Percentiles rank a stretch among this genome's conserved stretches.
These are phyloP conservation scores for Umbelopsis sp. DNA, from an alignment of 371 early-diverging fungal species.

Conservation along the genomic window DNA sequence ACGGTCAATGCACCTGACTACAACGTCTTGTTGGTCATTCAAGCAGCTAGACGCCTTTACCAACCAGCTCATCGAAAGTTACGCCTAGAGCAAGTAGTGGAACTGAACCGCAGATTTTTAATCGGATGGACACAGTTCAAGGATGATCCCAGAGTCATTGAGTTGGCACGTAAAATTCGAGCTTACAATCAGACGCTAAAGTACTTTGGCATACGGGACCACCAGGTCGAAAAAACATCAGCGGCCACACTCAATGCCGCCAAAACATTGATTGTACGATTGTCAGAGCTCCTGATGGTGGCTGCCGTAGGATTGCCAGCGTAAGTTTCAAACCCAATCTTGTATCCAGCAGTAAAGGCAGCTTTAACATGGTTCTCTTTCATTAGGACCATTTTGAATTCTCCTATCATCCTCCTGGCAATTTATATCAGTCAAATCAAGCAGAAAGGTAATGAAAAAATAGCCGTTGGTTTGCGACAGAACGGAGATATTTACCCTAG, in stretches of 20 bases:
- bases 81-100: conserved; percentile 62
- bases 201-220: conserved; percentile 84
- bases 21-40: conserved; percentile 76
- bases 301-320: conserved; percentile 72
- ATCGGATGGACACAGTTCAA: conserved; percentile 62
- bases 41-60: conserved; percentile 78
- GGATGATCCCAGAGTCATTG: conserved; percentile 63
- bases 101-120: conserved; percentile 72
- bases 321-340: conserved; percentile 27
- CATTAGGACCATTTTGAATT: conserved; percentile 42
- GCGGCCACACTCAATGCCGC: conserved; percentile 59
- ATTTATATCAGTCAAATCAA: conserved; percentile 62
- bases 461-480: background rate
- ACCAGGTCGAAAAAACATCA: conserved; percentile 78
- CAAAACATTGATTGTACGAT: conserved; percentile 55
- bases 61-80: conserved; percentile 64
- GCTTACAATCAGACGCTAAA: conserved; percentile 78
- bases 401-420: conserved; percentile 65
- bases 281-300: conserved; percentile 59
- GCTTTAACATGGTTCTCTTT: conserved; percentile 24
- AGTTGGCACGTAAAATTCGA: conserved; percentile 61
- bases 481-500: conserved; percentile 8
- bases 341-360: background rate
- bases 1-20: conserved; percentile 85
- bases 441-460: conserved; percentile 42